These are phyloP conservation scores for Vanrija sp. DNA, from an alignment of 1,284 basidiomycete genomes.

Conservation along the genomic window DNA sequence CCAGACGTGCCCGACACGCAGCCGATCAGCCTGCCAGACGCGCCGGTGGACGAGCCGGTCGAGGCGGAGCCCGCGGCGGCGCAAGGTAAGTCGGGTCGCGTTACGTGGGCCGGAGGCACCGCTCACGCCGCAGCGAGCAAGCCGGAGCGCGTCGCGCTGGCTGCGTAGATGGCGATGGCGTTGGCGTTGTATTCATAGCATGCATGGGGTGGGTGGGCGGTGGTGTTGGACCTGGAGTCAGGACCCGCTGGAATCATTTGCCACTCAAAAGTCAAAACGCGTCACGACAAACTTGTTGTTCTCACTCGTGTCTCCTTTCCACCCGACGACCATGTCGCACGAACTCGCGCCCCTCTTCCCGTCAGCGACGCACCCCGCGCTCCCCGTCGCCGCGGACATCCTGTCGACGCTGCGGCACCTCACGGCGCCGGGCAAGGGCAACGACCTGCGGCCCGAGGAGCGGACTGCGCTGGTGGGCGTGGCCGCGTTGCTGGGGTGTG, in stretches of 20 bases:
- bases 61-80: conserved; percentile 20
- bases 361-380: conserved; percentile 37
- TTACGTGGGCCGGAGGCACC: not conserved
- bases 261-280: not conserved
- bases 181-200: conserved; percentile 1
- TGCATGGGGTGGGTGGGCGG: not conserved
- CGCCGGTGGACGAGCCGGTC: conserved; percentile 53
- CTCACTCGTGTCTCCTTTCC: not conserved
- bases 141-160: conserved; percentile 51
- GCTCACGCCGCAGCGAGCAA: conserved; percentile 19
- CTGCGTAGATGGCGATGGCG: conserved; percentile 48
- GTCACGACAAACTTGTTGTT: not conserved
- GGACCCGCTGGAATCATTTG: too few species aligned
- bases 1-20: conserved; percentile 28
- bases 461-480: conserved; percentile 42
- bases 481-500: conserved; percentile 43
- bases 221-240: not conserved
- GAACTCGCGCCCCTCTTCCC: conserved; percentile 43
- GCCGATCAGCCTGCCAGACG: conserved; percentile 51
- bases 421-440: conserved; percentile 39
- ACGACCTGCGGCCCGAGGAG: conserved; percentile 37
- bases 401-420: conserved; percentile 37
- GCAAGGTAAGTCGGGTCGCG: not conserved
- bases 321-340: conserved; percentile 29
- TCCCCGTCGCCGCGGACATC: conserved; percentile 37